Evolutionary conservation across 1,284 basidiomycete species (phyloP), one percentile per base, ranked within the genome.

Genomic region (Agaricales sp.): DNA sequence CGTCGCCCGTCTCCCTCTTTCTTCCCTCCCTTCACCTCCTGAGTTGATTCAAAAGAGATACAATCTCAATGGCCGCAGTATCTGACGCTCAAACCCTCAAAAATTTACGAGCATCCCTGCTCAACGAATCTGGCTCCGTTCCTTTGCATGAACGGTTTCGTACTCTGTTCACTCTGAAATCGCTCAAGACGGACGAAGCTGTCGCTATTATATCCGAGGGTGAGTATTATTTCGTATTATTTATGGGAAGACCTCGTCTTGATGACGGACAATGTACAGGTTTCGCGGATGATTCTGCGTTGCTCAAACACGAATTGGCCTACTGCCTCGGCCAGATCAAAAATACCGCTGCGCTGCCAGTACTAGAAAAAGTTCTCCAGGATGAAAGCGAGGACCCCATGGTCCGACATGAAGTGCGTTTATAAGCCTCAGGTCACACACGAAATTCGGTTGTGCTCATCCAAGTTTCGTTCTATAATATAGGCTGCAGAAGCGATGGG

Each of bases 401-500:
- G 96, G 96, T 99, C 51, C 76, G 95, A 50, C 95, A 99, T 70
- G 95, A 99, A 55, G 71, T 61, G 52, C 39, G 24, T 46, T 16
- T 41, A n/a, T n/a, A n/a, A n/a, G n/a, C n/a, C n/a, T n/a, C n/a
- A n/a, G n/a, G n/a, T n/a, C n/a, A n/a, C n/a, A n/a, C n/a, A n/a
- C n/a, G n/a, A n/a, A n/a, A n/a, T n/a, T n/a, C n/a, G n/a, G n/a
- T n/a, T n/a, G n/a, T n/a, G n/a, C n/a, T n/a, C n/a, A n/a, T n/a
- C 43, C 26, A 30, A 47, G 44, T 11, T 22, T 12, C 48, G n/a
- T 25, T 45, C 20, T 25, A 52, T 49, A 50, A 18, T 48, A 54
- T 55, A 92, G 87, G 94, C 96, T 20, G 96, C 96, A 16, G 96
- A 99, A 69, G 95, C 96, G 2, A 87, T 99, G 73, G 96, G 95